Conservation (phyloP, 768 basidiomycete species). For the Dacryopinax spathularia region DNA sequence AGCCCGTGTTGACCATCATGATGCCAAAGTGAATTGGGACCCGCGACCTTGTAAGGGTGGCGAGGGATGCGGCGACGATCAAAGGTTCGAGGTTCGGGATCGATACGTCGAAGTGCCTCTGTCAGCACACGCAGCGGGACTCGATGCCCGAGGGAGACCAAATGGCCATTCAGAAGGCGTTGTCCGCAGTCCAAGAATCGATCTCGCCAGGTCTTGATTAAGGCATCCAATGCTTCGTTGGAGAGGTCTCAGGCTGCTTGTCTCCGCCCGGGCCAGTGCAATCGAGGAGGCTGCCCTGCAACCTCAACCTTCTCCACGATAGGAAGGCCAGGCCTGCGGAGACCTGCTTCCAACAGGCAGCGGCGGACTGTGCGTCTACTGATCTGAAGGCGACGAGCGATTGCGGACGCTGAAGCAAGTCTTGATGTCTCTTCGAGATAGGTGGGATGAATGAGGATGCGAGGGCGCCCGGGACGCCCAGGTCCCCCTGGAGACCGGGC, state of each 20-base stretch:
- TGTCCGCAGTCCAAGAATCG: conserved; percentile 3
- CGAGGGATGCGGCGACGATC: conserved; percentile 9
- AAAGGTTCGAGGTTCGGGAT: conserved; percentile 4
- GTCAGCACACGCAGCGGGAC: not conserved
- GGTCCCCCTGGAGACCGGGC: too few relatives aligned
- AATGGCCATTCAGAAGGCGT: conserved; percentile 1
- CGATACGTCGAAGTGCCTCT: not conserved
- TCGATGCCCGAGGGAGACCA: not conserved
- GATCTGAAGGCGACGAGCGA: not conserved
- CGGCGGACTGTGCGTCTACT: not conserved
- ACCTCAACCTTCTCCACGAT: not conserved
- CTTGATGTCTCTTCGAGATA: too few relatives aligned
- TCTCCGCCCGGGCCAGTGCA: not conserved
- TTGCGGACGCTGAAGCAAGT: too few relatives aligned
- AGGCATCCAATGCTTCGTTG: conserved; percentile 7
- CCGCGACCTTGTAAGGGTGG: conserved; percentile 14
- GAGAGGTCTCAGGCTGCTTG: not conserved
- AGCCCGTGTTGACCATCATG: conserved; percentile 23
- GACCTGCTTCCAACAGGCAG: not conserved
- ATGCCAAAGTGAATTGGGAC: conserved; percentile 20
- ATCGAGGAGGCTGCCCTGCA: not conserved
- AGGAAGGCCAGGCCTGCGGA: not conserved
- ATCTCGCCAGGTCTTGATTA: not conserved
- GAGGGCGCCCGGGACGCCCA: too few relatives aligned
- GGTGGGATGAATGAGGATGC: too few relatives aligned